These are phyloP conservation scores for Trichoderma virens DNA, from an alignment of 495 filamentous ascomycete species.

Conservation along the genomic window DNA sequence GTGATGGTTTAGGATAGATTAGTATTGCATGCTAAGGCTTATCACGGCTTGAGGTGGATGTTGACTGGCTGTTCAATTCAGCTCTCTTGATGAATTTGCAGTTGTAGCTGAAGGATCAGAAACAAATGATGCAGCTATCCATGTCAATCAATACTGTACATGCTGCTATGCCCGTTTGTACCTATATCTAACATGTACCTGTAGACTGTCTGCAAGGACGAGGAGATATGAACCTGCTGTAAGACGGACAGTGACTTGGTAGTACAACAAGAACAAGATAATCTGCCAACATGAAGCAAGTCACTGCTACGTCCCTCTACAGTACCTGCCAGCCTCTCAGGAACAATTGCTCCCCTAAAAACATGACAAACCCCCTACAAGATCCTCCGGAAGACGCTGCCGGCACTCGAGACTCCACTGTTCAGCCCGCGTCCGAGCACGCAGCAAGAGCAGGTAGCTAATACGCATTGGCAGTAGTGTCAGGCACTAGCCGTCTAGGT, in stretches of 20 bases:
- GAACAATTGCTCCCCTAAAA: neutral
- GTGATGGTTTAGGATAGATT: too few species aligned
- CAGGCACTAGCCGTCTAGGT: neutral
- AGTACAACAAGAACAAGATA: neutral
- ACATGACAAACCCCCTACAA: neutral
- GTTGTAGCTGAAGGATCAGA: too few species aligned
- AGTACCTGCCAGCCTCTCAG: neutral
- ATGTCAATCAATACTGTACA: too few species aligned
- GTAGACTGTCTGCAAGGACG: too few species aligned
- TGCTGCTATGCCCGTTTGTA: too few species aligned
- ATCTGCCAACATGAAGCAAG: neutral
- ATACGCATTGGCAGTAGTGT: neutral
- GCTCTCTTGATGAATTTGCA: too few species aligned
- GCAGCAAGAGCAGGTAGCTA: neutral
- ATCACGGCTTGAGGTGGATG: too few species aligned
- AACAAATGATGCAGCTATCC: too few species aligned
- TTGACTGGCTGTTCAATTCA: too few species aligned
- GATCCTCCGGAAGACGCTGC: neutral
- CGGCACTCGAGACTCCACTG: neutral
- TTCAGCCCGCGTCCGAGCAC: slow-evolving; percentile 3
- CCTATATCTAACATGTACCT: too few species aligned
- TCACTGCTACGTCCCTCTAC: neutral
- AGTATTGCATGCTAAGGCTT: too few species aligned
- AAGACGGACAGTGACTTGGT: neutral
- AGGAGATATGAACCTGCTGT: too few species aligned